Conservation (phyloP, 805 yeast species). For the Lipomyces japonicus region DNA sequence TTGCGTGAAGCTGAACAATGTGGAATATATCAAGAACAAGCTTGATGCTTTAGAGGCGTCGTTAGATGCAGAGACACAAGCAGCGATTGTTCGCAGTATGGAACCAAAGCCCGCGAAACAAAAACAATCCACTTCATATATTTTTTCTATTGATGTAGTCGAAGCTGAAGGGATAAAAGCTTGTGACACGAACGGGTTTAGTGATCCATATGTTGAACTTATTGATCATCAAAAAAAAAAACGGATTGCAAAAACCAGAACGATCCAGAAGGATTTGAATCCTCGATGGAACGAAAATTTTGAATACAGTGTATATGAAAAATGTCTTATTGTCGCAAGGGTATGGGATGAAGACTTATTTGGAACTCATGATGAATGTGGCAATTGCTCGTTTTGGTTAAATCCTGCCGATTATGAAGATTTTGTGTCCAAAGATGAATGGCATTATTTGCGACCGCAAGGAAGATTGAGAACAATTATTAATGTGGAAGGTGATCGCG, state of each 20-base stretch:
- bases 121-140: conserved; percentile 39
- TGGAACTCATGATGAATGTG: conserved; percentile 60
- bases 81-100: conserved; percentile 40
- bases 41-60: conserved; percentile 49
- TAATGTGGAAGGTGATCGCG: conserved; percentile 72
- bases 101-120: conserved; percentile 10
- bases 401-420: conserved; percentile 61
- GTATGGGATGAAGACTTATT: conserved; percentile 65
- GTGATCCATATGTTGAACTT: conserved; percentile 58
- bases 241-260: conserved; percentile 66
- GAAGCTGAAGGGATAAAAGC: conserved; percentile 60
- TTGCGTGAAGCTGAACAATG: conserved; percentile 72
- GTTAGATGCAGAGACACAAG: conserved; percentile 56
- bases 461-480: conserved; percentile 66
- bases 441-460: conserved; percentile 58
- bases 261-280: conserved; percentile 54
- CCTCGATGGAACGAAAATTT: conserved; percentile 90
- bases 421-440: conserved; percentile 61
- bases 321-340: conserved; percentile 47
- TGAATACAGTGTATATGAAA: conserved; percentile 43
- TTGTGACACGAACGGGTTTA: conserved; percentile 44
- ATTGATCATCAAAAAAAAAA: conserved; percentile 52
- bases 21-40: conserved; percentile 41
- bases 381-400: conserved; percentile 56
- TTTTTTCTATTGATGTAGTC: conserved; percentile 61